Conservation (phyloP, 2,329 filamentous ascomycete species). For the Fusarium austroafricanum region DNA sequence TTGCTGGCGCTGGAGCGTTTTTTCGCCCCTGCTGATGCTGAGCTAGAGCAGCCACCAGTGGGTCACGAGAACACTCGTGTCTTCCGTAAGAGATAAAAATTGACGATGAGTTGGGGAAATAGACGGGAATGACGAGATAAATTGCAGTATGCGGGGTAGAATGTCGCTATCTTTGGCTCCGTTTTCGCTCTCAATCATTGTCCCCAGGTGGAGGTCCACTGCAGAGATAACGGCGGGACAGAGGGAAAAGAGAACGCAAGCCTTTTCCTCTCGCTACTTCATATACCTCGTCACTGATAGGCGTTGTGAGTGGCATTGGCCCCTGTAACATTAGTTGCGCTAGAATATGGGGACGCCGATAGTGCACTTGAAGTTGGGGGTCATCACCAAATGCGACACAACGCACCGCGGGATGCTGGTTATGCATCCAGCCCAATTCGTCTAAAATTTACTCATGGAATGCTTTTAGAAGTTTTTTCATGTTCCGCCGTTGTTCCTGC, state of each 20-base stretch:
- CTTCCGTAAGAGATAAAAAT: neutral
- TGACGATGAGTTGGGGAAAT: too few relatives aligned
- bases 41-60: conserved; percentile 9
- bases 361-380: neutral
- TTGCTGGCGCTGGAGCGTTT: neutral
- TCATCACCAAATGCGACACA: neutral
- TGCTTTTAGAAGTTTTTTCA: neutral
- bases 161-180: neutral
- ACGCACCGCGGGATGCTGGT: neutral
- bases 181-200: neutral
- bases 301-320: neutral
- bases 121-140: too few relatives aligned
- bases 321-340: neutral
- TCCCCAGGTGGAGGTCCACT: neutral
- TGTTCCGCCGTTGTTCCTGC: neutral
- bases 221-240: conserved; percentile 8
- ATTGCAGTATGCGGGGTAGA: neutral
- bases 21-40: neutral
- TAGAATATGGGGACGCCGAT: neutral
- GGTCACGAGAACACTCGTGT: conserved; percentile 15
- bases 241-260: neutral
- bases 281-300: neutral
- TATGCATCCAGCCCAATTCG: neutral
- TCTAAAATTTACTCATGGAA: neutral
- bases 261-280: neutral